These are phyloP conservation scores for Geranium rotundifolium DNA, from an alignment of 345 rosid genomes.

Conservation along the genomic window DNA sequence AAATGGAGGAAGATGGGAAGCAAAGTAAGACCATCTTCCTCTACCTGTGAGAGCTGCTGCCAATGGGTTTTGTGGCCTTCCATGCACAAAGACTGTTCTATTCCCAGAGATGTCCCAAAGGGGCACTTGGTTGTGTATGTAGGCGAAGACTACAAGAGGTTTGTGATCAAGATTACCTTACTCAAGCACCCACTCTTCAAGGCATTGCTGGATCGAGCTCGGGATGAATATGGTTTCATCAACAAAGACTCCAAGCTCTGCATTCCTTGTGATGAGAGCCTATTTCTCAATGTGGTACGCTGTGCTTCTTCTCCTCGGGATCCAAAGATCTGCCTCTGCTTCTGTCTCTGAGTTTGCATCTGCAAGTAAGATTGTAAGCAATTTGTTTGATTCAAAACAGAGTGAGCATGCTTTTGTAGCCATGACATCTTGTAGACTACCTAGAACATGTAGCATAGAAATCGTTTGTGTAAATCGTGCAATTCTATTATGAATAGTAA, in stretches of 20 bases:
- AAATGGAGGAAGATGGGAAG: slow-evolving; percentile 46
- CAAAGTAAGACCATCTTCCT: slow-evolving; percentile 30
- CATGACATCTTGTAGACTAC: not conserved
- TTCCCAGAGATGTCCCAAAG: slow-evolving; percentile 77
- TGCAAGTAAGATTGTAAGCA: slow-evolving; percentile 4
- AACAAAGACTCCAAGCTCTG: slow-evolving; percentile 44
- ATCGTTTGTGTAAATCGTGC: not conserved
- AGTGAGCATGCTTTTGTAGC: not conserved
- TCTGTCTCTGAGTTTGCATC: slow-evolving; percentile 2
- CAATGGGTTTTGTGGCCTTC: slow-evolving; percentile 35
- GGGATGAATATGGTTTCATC: slow-evolving; percentile 54
- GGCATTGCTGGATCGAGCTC: slow-evolving; percentile 68
- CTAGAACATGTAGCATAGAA: not conserved
- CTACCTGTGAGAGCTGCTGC: slow-evolving; percentile 33
- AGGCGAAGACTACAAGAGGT: slow-evolving; percentile 56
- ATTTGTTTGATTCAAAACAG: slow-evolving; percentile 17
- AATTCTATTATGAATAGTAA: not conserved
- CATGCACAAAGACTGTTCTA: slow-evolving; percentile 27
- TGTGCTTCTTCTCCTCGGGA: slow-evolving; percentile 38
- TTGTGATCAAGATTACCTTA: slow-evolving; percentile 53
- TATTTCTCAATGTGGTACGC: slow-evolving; percentile 59
- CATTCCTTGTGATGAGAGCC: slow-evolving; percentile 68
- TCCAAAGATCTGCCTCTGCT: slow-evolving; percentile 24
- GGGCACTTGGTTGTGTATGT: slow-evolving; percentile 79
- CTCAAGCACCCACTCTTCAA: slow-evolving; percentile 68